A percentile compares a stretch with the other conserved stretches of the same genome.
Evolutionary conservation across 129 eudicot species (phyloP).

Genomic region (Artemisia tridentata): DNA sequence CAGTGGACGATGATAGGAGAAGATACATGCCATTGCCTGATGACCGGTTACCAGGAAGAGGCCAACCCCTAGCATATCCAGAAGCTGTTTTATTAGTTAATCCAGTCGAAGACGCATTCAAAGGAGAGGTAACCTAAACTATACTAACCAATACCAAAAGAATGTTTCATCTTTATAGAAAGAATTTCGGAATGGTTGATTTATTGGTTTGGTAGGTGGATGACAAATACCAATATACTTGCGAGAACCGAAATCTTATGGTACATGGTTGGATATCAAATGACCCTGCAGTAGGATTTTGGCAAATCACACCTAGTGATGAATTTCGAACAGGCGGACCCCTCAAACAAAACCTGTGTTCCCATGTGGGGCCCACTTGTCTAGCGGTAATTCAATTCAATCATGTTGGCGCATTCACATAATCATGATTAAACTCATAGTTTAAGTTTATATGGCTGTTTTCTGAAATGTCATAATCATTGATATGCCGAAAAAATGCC

Average conservation of each 20-base stretch:
- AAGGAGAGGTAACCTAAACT: slow-evolving; percentile 64
- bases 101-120: slow-evolving; percentile 64
- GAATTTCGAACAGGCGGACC: slow-evolving; percentile 96
- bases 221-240: slow-evolving; percentile 90
- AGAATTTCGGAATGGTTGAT: not conserved
- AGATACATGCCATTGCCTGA: slow-evolving; percentile 91
- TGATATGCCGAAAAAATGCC: not conserved
- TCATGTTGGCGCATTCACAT: not conserved
- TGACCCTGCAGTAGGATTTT: slow-evolving; percentile 65
- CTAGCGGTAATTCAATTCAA: slow-evolving; percentile 46
- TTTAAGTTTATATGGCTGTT: not conserved
- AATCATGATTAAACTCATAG: not conserved
- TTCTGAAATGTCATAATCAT: not conserved
- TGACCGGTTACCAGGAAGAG: slow-evolving; percentile 67
- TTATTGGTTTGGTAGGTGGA: slow-evolving; percentile 55
- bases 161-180: not conserved
- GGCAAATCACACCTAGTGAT: slow-evolving; percentile 84
- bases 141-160: not conserved
- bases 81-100: slow-evolving; percentile 85
- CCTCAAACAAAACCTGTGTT: slow-evolving; percentile 78
- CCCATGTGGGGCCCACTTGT: slow-evolving; percentile 94
- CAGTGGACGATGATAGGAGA: slow-evolving; percentile 67
- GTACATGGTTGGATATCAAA: slow-evolving; percentile 92
- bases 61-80: slow-evolving; percentile 71
- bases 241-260: slow-evolving; percentile 62